Base-by-base conservation (phyloP, 129 eudicot species). In the Centaurea solstitialis region DNA sequence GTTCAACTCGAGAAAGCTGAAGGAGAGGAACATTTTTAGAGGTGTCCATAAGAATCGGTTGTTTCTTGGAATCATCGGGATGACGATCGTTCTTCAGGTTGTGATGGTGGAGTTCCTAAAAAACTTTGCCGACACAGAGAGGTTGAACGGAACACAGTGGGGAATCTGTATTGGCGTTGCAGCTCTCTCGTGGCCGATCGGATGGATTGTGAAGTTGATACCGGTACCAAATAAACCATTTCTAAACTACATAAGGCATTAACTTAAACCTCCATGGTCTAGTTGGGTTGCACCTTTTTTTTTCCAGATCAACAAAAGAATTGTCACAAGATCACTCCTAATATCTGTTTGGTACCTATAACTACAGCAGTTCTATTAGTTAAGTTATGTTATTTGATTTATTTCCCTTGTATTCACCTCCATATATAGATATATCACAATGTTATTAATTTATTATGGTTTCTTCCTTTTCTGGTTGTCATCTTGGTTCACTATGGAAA, bases 101-200 rank as follows among this genome's bases (percentile, higher is more conserved):
- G 89, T 91, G 76, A 94, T 94, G 98, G 98, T 94, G 59, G 97
- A 91, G 81, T 88, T 94, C 61, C 73, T 94, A 68, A 91, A 84
- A 85, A 84, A 90, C 12, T 94, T 94, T 79, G 97, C 98, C 0
- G 83, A 87, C 74, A 94, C 98, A 0, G 96, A 85, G 79, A 91
- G 88, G 57, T 70, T 94, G 79, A 88, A 86, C 61, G 89, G 85
- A 83, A n/a, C 40, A 57, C 90, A 94, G 70, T 94, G 98, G 98
- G 93, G 85, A 4, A 77, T 77, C 21, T 94, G 98, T 77, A 79
- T 88, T 37, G 90, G 57, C 0, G 77, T 94, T 74, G 97, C 92
- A n/a, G 83, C 93, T 45, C 9, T 91, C 9, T 81, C 93, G 0
- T 91, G 98, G 97, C 98, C 97, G n/a, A 84, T 92, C 72, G 97